Percentiles rank a stretch among this genome's conserved stretches.
Conservation (phyloP, 2,329 filamentous ascomycete species). For the Botrytis cinerea region DNA sequence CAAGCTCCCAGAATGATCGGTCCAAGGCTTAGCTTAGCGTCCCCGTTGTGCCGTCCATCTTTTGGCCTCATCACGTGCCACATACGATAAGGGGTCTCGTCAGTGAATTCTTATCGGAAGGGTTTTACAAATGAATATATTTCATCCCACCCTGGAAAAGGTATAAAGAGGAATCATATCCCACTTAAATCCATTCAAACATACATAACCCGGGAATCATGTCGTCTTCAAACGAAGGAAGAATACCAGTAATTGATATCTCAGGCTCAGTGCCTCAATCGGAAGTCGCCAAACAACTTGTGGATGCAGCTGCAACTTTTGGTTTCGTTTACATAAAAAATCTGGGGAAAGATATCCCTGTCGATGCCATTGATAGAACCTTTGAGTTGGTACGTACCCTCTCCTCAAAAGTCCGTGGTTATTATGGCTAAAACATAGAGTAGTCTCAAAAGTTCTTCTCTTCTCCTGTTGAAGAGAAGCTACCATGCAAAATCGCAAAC, state of each 20-base stretch:
- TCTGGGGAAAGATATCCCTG: slow-evolving; percentile 66
- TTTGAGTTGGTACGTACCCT: slow-evolving; percentile 74
- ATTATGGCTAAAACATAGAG: slow-evolving; percentile 21
- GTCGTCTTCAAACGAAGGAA: slow-evolving; percentile 21
- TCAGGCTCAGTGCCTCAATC: slow-evolving; percentile 58
- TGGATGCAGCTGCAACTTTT: slow-evolving; percentile 77
- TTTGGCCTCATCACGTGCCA: neutral
- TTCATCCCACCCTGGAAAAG: slow-evolving; percentile 3
- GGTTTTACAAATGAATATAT: neutral
- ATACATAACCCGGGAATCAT: neutral
- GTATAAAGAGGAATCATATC: neutral
- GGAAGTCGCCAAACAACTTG: slow-evolving; percentile 65
- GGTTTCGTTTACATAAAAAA: slow-evolving; percentile 91
- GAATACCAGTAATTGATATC: slow-evolving; percentile 83
- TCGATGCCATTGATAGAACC: slow-evolving; percentile 64
- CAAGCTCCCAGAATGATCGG: slow-evolving; percentile 6
- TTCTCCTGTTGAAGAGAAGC: slow-evolving; percentile 70
- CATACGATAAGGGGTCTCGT: neutral
- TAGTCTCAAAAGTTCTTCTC: slow-evolving; percentile 74
- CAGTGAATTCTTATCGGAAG: slow-evolving; percentile 3
- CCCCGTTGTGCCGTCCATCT: neutral
- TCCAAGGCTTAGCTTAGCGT: slow-evolving; percentile 1
- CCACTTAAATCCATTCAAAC: neutral
- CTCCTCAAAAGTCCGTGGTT: neutral
- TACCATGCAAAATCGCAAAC: slow-evolving; percentile 70